Evolutionary conservation across 2,329 filamentous ascomycete genomes (phyloP), one percentile per base, ranked within the genome.

Genomic region (Penicillium sp.): DNA sequence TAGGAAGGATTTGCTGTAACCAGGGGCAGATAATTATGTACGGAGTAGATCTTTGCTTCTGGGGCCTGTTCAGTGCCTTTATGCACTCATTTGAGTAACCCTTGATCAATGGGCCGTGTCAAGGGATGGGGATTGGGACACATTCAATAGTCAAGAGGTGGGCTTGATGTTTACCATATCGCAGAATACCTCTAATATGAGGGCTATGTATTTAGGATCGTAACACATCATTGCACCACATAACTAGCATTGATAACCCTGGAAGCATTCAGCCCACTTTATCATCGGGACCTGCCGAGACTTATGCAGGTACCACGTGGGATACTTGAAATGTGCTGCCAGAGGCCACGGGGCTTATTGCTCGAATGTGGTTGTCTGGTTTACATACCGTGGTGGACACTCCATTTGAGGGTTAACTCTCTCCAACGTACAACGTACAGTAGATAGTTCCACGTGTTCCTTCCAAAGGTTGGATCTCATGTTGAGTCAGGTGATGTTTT

Each of bases 401-500:
- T 35, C n/a, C 32, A 14, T 14, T 35, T 35, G 1, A 14, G 4
- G 11, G 32, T 34, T 13, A 13, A 34, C 30, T 34, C 6, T 3
- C 35, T 9, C 8, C 18, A 18, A 16, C 9, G 35, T 38, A 16
- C n/a, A 38, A 14, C n/a, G n/a, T n/a, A n/a, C n/a, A n/a, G n/a
- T n/a, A n/a, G n/a, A 16, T 10, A 16, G 16, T 38, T 38, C 35
- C 36, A 39, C 36, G 36, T 39, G 36, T 19, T 19, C 35, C 6
- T 8, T 38, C 36, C 19, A 5, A 19, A 35, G 14, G 23, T 38
- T 41, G 36, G 10, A 38, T 23, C 19, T 10, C 3, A 41, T 27
- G 34, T 51, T 51, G 52, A 51, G 34, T 51, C 51, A 50, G 51
- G 46, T 55, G 52, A 45, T 30, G 34, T 38, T 52, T 55, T 55